Evolutionary conservation across 176 grass and related monocot species (phyloP).

Genomic region (Puccinellia tenuiflora): DNA sequence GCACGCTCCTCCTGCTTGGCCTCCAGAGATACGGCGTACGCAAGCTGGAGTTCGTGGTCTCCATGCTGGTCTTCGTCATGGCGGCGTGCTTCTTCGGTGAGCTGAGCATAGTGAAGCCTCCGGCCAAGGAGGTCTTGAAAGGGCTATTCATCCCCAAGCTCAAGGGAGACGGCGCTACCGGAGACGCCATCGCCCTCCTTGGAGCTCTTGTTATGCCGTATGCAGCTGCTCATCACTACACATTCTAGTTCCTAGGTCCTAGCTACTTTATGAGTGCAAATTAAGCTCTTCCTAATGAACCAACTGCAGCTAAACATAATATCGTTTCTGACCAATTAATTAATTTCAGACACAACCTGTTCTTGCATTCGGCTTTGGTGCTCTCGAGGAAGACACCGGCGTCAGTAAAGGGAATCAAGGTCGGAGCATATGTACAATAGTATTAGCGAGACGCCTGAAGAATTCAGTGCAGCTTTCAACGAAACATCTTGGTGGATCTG

Average conservation of each 20-base stretch:
- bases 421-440: neutral
- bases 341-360: slow-evolving; percentile 72
- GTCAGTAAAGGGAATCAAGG: slow-evolving; percentile 79
- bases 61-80: slow-evolving; percentile 31
- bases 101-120: slow-evolving; percentile 75
- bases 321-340: neutral
- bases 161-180: slow-evolving; percentile 48
- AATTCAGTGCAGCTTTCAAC: neutral
- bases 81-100: slow-evolving; percentile 80
- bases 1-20: slow-evolving; percentile 73
- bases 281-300: neutral
- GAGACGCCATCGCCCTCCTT: slow-evolving; percentile 75
- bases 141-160: slow-evolving; percentile 20
- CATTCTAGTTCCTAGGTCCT: too few relatives aligned
- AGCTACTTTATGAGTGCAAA: too few relatives aligned
- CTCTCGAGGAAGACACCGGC: slow-evolving; percentile 75
- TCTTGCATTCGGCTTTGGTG: slow-evolving; percentile 89
- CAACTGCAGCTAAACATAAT: neutral
- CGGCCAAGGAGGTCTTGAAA: slow-evolving; percentile 59
- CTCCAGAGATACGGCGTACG: slow-evolving; percentile 86
- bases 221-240: too few relatives aligned
- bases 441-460: neutral
- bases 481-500: neutral
- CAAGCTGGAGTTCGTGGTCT: slow-evolving; percentile 9
- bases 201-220: slow-evolving; percentile 93